Evolutionary conservation across 2,329 filamentous ascomycete genomes (phyloP).

Genomic region (Colletotrichum abscissum): DNA sequence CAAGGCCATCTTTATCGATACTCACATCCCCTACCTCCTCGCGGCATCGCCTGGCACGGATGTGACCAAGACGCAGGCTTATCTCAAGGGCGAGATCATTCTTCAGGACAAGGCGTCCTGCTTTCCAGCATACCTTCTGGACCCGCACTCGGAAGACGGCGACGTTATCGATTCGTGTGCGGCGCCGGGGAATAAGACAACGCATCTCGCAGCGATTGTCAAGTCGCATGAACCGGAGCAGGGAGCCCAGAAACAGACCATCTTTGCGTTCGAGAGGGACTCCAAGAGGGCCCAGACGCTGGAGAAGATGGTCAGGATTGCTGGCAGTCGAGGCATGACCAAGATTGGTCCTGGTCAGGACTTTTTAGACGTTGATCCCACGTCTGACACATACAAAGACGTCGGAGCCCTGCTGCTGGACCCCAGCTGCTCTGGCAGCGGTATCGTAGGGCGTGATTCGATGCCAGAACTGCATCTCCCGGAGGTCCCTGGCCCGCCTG

Average conservation of each 20-base stretch:
- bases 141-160: constrained; percentile 74
- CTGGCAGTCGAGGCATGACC: constrained; percentile 76
- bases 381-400: constrained; percentile 68
- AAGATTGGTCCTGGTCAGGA: constrained; percentile 80
- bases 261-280: constrained; percentile 87
- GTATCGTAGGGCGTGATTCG: constrained; percentile 90
- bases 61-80: constrained; percentile 78
- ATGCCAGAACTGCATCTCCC: constrained; percentile 75
- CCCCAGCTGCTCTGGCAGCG: constrained; percentile 94
- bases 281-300: constrained; percentile 77
- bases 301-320: constrained; percentile 84
- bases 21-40: constrained; percentile 84
- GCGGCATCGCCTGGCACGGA: constrained; percentile 80
- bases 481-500: constrained; percentile 42
- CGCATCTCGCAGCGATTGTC: constrained; percentile 85
- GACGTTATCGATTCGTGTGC: constrained; percentile 93
- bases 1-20: constrained; percentile 77
- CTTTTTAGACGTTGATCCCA: constrained; percentile 81
- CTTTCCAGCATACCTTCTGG: constrained; percentile 90
- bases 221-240: constrained; percentile 53
- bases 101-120: constrained; percentile 97
- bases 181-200: constrained; percentile 97
- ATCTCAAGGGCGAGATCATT: constrained; percentile 82
- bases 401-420: constrained; percentile 89
- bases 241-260: constrained; percentile 53